Evolutionary conservation across 331 rosid genomes (phyloP).

Genomic region (Phaseolus coccineus): DNA sequence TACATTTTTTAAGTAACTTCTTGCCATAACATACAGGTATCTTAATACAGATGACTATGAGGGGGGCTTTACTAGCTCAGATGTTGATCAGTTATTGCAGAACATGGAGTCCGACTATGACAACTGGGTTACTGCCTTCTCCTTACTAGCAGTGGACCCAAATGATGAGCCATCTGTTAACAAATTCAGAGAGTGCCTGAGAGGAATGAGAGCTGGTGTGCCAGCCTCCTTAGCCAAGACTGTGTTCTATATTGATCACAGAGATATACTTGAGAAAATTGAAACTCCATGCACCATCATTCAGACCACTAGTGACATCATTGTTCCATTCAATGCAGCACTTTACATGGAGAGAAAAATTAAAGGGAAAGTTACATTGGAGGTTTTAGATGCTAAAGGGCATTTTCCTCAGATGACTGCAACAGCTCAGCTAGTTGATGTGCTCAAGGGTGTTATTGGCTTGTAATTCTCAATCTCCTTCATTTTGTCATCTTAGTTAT

Average conservation of each 20-base stretch:
- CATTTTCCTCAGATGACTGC: constrained; percentile 91
- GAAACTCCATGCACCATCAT: constrained; percentile 80
- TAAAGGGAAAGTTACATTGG: constrained; percentile 63
- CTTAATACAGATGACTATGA: constrained; percentile 72
- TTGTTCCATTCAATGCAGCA: constrained; percentile 68
- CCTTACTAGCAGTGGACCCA: constrained; percentile 61
- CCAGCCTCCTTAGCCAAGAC: constrained; percentile 64
- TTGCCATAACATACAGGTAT: constrained; percentile 57
- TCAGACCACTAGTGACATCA: constrained; percentile 61
- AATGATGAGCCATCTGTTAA: constrained; percentile 64
- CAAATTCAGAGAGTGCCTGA: constrained; percentile 57
- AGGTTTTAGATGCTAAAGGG: constrained; percentile 59
- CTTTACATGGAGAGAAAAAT: constrained; percentile 74
- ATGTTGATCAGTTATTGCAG: constrained; percentile 57
- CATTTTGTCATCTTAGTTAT: constrained; percentile 18
- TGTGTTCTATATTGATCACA: constrained; percentile 68
- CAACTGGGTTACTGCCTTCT: constrained; percentile 64
- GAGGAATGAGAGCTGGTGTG: constrained; percentile 63
- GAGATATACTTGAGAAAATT: constrained; percentile 73
- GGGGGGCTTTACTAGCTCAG: constrained; percentile 75
- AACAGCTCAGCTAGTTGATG: constrained; percentile 66
- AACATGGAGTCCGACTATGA: constrained; percentile 65
- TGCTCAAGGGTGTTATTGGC: constrained; percentile 60
- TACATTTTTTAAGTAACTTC: neutral
- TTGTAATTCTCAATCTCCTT: constrained; percentile 9